phyloP scores from a whole-genome alignment of 2,329 filamentous ascomycete species.

The Aspergillus clavatus region DNA sequence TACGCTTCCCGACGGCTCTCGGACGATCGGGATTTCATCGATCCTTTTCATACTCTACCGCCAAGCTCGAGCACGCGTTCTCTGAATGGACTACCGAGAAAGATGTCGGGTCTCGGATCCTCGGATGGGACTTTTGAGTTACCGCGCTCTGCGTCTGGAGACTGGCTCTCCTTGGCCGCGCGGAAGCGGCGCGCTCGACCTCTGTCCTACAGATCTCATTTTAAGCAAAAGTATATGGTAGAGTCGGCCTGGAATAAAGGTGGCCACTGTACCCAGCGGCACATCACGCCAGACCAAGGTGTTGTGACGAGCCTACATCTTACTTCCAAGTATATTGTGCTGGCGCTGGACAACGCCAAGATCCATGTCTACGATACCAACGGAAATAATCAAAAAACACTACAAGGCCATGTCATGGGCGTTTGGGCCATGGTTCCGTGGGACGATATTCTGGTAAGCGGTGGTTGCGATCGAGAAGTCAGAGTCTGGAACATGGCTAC shows the following conservation, averaged over 20 bases:
- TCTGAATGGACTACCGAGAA: conserved; percentile 21
- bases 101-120: conserved; percentile 28
- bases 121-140: conserved; percentile 48
- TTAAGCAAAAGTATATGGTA: conserved; percentile 95
- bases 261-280: conserved; percentile 73
- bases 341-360: conserved; percentile 95
- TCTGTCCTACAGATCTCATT: conserved; percentile 89
- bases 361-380: conserved; percentile 97
- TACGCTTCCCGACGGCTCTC: conserved; percentile 72
- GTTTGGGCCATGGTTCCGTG: conserved; percentile 99
- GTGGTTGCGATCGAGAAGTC: conserved; percentile 93
- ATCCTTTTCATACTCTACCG: conserved; percentile 29
- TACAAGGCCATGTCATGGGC: conserved; percentile 96
- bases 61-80: conserved; percentile 17
- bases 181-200: conserved; percentile 56
- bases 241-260: conserved; percentile 95
- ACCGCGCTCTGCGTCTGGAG: conserved; percentile 31
- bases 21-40: conserved; percentile 36
- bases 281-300: conserved; percentile 93
- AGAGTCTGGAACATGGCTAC: conserved; percentile 94
- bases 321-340: conserved; percentile 93
- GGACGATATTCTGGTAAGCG: conserved; percentile 91
- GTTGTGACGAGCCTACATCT: conserved; percentile 94
- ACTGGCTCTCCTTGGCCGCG: conserved; percentile 30
- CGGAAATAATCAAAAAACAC: conserved; percentile 78